phyloP scores from a whole-genome alignment of 345 rosid genomes.

The Ailanthus altissimus region DNA sequence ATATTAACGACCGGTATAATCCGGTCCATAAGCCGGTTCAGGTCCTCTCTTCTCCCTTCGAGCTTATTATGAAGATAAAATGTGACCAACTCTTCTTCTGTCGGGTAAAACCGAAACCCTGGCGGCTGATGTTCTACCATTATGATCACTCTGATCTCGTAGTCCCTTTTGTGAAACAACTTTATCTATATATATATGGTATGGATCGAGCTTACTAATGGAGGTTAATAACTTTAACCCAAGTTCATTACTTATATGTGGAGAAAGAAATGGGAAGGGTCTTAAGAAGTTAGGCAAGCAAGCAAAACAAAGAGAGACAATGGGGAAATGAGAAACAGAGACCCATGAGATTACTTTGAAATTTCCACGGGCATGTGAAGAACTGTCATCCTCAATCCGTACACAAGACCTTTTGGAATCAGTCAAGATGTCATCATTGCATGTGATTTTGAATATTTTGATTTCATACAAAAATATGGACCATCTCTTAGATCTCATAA shows the following conservation, averaged over 20 bases:
- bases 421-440: background rate
- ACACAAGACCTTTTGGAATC: background rate
- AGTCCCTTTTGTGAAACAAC: too few species aligned
- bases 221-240: too few species aligned
- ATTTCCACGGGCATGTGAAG: background rate
- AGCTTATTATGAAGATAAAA: conserved; percentile 47
- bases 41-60: conserved; percentile 34
- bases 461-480: background rate
- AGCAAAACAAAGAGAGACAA: background rate
- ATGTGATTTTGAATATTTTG: background rate
- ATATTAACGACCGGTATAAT: conserved; percentile 55
- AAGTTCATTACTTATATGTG: background rate
- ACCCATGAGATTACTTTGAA: background rate
- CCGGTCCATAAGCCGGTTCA: conserved; percentile 37
- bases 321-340: background rate
- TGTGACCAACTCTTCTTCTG: conserved; percentile 53
- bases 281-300: background rate
- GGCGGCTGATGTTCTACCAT: conserved; percentile 44
- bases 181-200: too few species aligned
- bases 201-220: too few species aligned
- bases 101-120: conserved; percentile 63
- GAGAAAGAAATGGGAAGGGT: background rate
- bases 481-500: too few species aligned
- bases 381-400: background rate
- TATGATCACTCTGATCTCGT: background rate